Base-by-base conservation (phyloP, 495 filamentous ascomycete species). In the Cercophora newfieldiana region DNA sequence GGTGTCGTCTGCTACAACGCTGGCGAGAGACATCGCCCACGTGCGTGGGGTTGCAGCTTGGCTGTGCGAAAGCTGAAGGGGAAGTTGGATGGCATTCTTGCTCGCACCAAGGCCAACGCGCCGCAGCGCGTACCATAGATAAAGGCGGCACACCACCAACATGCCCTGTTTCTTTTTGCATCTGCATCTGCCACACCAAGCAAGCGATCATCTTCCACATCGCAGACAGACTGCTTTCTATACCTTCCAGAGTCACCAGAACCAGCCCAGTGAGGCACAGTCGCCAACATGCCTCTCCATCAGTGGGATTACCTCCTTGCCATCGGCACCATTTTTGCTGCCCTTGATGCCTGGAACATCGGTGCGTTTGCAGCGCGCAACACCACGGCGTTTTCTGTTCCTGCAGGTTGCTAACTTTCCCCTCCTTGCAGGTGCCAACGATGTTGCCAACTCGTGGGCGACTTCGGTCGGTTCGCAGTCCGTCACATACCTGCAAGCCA, bases 381-480 rank as follows among this genome's bases (percentile, higher is more conserved):
- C n/a, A 57, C 14, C 25, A 7, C 18, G n/a, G n/a, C n/a, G n/a
- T 2, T 14, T 14, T 14, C 37, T 16, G 2, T 44, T 16, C 18
- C 37, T 44, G 4, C 12, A 44, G 18, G 10, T 14, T 44, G 10
- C 37, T 44, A 14, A 44, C 37, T 48, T 60, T 19, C 3, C 3
- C 68, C 63, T 31, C 8, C 7, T 28, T 72, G 1, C 30, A 60
- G 80, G 81, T 68, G 82, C 82, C 69, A 85, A 91, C 77, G 90
- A 92, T 89, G 90, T 92, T 30, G 90, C 90, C 67, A 93, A 93
- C 79, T 83, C 88, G 25, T 91, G 85, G 81, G 89, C 89, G 3
- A 90, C 89, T 62, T 87, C 83, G 68, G 88, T 91, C 57, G 88
- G 87, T 19, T 90, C 89, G 6, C 80, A 88, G 25, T 90, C 89